Evolutionary conservation across 768 basidiomycete species (phyloP).

Genomic region (Suillus sp.): DNA sequence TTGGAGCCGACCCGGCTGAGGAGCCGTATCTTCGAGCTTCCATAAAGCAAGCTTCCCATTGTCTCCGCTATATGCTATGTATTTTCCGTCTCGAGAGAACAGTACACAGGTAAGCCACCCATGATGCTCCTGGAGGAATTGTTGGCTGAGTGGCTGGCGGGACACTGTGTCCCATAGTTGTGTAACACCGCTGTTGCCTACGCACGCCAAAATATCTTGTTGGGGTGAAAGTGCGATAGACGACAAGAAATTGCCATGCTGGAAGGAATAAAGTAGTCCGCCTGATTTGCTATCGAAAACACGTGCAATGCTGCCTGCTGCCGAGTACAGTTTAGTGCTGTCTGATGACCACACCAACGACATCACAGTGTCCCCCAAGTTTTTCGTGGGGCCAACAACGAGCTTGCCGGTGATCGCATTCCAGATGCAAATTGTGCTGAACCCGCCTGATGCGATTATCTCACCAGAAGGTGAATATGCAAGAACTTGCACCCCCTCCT

Average conservation of each 20-base stretch:
- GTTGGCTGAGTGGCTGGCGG: neutral
- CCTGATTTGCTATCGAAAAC: neutral
- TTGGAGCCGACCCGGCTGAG: too few relatives aligned
- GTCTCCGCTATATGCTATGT: neutral
- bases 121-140: neutral
- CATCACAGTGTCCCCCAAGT: neutral
- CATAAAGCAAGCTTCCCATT: neutral
- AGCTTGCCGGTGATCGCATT: neutral
- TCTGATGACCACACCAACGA: neutral
- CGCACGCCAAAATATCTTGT: neutral
- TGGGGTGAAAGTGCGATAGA: neutral
- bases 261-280: neutral
- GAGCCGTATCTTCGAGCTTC: neutral
- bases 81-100: neutral
- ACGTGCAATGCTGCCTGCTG: neutral
- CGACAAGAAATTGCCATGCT: neutral
- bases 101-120: neutral
- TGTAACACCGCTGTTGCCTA: neutral
- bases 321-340: neutral
- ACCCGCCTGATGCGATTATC: too few relatives aligned
- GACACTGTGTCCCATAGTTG: constrained; percentile 1
- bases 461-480: too few relatives aligned
- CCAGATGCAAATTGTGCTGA: neutral
- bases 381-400: neutral
- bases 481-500: too few relatives aligned